Evolutionary conservation across 2,329 filamentous ascomycete species (phyloP).

Genomic region (Ophiostoma piceae): DNA sequence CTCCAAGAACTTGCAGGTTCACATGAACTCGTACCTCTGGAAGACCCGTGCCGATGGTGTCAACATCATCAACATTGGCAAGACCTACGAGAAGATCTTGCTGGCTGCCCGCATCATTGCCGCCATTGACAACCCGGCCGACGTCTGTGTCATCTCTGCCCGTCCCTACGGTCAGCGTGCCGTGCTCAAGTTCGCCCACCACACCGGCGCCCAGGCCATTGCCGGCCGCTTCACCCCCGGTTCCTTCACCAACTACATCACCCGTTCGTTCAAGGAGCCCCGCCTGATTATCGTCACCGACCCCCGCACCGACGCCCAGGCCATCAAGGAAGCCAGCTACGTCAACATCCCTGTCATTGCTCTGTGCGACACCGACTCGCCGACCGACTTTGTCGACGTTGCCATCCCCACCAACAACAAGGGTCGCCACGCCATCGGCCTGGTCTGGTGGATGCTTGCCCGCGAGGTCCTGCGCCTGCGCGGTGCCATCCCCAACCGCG

Average conservation of each 20-base stretch:
- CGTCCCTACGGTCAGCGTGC: slow-evolving; percentile 99
- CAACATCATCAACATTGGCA: slow-evolving; percentile 99
- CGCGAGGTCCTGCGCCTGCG: slow-evolving; percentile 99
- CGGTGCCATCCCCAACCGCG: slow-evolving; percentile 91
- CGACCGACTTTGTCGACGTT: slow-evolving; percentile 98
- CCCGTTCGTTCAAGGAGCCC: slow-evolving; percentile 99
- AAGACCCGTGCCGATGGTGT: slow-evolving; percentile 98
- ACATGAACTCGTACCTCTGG: slow-evolving; percentile 92
- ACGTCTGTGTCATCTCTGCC: slow-evolving; percentile 98
- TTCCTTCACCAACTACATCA: slow-evolving; percentile 99
- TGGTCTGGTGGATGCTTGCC: slow-evolving; percentile 99
- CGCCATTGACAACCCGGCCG: slow-evolving; percentile 98
- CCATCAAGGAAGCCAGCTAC: slow-evolving; percentile 99
- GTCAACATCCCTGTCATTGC: slow-evolving; percentile 99
- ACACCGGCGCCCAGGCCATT: slow-evolving; percentile 97
- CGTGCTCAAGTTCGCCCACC: slow-evolving; percentile 98
- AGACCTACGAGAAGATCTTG: slow-evolving; percentile 99
- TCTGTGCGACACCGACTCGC: slow-evolving; percentile 98
- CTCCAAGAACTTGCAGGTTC: slow-evolving; percentile 98
- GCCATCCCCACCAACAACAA: slow-evolving; percentile 99
- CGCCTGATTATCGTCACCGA: slow-evolving; percentile 99
- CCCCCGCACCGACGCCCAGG: slow-evolving; percentile 98
- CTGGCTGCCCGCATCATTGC: slow-evolving; percentile 98
- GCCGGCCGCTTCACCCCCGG: slow-evolving; percentile 99
- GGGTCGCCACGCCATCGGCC: slow-evolving; percentile 97